phyloP scores from a whole-genome alignment of 352 stramenopile species.

The Paralagenidium karlingii region DNA sequence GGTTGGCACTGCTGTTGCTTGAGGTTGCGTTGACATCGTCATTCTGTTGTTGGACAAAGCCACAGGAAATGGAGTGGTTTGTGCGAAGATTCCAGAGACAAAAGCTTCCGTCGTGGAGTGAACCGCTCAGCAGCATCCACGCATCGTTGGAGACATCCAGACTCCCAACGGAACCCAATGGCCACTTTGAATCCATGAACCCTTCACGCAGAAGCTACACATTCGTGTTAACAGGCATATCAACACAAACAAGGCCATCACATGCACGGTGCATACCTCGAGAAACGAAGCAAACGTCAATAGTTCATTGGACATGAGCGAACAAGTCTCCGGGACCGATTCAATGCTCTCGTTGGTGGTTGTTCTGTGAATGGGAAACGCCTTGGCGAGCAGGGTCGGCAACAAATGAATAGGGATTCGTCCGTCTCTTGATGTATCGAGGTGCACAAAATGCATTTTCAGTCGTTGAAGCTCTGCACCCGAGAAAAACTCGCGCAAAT shows the following conservation, averaged over 20 bases:
- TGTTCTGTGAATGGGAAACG: conserved; percentile 8
- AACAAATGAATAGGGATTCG: conserved; percentile 8
- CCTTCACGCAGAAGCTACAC: too few species aligned
- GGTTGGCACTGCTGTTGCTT: conserved; percentile 2
- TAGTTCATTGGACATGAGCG: conserved; percentile 8
- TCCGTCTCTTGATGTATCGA: not conserved
- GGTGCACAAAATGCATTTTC: conserved; percentile 12
- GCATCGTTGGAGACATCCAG: conserved; percentile 17
- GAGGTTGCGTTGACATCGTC: conserved; percentile 12
- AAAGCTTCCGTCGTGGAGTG: conserved; percentile 14
- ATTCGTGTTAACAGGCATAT: too few species aligned
- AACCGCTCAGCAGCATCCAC: conserved; percentile 16
- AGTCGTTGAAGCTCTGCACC: conserved; percentile 21
- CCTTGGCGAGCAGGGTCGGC: conserved; percentile 8
- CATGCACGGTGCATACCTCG: too few species aligned
- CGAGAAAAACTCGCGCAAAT: conserved; percentile 15
- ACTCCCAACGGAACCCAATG: too few species aligned
- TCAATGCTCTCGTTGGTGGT: not conserved
- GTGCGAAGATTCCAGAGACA: conserved; percentile 40
- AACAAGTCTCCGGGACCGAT: conserved; percentile 8
- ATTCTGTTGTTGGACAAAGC: too few species aligned
- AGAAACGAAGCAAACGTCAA: conserved; percentile 7
- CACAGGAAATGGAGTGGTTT: too few species aligned
- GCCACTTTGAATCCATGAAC: too few species aligned
- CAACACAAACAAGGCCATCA: too few species aligned